Conservation (phyloP, 2,329 filamentous ascomycete genomes). For the Hymenoscyphus repandus region DNA sequence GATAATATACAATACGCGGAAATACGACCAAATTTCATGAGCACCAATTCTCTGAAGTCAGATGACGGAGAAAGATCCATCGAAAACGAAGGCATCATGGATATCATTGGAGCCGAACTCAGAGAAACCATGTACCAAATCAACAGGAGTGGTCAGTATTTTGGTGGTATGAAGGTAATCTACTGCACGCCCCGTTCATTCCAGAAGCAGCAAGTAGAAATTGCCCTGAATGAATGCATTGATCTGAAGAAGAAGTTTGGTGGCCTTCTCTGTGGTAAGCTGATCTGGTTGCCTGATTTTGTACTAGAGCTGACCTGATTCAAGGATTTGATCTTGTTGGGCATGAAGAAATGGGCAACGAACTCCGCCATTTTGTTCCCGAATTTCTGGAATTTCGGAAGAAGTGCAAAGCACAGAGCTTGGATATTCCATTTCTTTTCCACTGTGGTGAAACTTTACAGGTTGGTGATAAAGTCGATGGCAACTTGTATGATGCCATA, state of each 20-base stretch:
- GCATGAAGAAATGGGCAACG: constrained; percentile 58
- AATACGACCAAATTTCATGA: constrained; percentile 65
- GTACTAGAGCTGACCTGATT: constrained; percentile 7
- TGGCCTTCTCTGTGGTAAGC: constrained; percentile 58
- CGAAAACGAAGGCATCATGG: constrained; percentile 54
- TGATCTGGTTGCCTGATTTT: not conserved
- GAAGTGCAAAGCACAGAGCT: constrained; percentile 40
- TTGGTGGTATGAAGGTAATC: constrained; percentile 64
- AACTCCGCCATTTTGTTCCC: constrained; percentile 49
- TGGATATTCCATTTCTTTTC: constrained; percentile 68
- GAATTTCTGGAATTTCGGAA: constrained; percentile 53
- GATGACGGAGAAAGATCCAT: constrained; percentile 50
- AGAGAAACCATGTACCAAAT: constrained; percentile 40
- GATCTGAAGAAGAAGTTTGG: constrained; percentile 52
- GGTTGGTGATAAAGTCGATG: constrained; percentile 57
- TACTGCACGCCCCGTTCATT: constrained; percentile 66
- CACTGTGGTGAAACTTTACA: constrained; percentile 74
- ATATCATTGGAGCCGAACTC: constrained; percentile 53
- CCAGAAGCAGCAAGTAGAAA: constrained; percentile 39
- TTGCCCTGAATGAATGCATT: constrained; percentile 56
- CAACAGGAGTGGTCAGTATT: constrained; percentile 37
- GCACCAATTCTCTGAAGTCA: constrained; percentile 52
- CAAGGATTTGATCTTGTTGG: constrained; percentile 66
- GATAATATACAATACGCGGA: constrained; percentile 69
- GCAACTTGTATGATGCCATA: constrained; percentile 65